Conservation (phyloP, 306 rosid genomes). For the Cicer arietinum region DNA sequence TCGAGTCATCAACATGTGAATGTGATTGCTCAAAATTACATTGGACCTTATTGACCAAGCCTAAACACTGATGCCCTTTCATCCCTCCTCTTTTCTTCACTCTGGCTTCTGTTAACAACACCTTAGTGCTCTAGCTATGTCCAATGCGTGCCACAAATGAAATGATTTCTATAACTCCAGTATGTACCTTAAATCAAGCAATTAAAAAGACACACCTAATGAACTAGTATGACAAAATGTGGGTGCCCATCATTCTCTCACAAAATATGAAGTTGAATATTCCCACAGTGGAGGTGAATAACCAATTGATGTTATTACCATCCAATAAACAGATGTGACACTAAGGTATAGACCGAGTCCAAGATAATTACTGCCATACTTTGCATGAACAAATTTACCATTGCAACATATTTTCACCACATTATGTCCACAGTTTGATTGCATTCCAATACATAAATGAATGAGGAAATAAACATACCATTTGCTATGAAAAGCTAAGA, state of each 20-base stretch:
- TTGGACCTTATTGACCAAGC: conserved; percentile 19
- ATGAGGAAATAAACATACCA: conserved; percentile 27
- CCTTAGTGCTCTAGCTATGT: not conserved
- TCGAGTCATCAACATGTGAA: not conserved
- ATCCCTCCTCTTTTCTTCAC: conserved; percentile 8
- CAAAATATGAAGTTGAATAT: conserved; percentile 2
- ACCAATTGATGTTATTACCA: not conserved
- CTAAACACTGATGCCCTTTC: conserved; percentile 6
- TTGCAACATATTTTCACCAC: not conserved
- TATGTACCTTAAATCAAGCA: not conserved
- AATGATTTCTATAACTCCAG: conserved; percentile 17
- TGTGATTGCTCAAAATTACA: not conserved
- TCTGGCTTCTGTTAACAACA: conserved; percentile 9
- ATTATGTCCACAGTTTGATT: conserved; percentile 11
- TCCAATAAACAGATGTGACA: conserved; percentile 8
- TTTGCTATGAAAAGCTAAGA: conserved; percentile 9
- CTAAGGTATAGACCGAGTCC: not conserved
- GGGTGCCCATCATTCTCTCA: not conserved
- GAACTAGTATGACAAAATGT: conserved; percentile 3
- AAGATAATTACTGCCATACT: not conserved
- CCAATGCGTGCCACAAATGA: conserved; percentile 8
- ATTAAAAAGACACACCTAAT: conserved; percentile 21
- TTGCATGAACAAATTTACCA: conserved; percentile 1
- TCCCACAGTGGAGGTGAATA: not conserved
- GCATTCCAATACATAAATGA: not conserved